Base-by-base conservation (phyloP, 768 basidiomycete species). In the Tricholoma sp. region DNA sequence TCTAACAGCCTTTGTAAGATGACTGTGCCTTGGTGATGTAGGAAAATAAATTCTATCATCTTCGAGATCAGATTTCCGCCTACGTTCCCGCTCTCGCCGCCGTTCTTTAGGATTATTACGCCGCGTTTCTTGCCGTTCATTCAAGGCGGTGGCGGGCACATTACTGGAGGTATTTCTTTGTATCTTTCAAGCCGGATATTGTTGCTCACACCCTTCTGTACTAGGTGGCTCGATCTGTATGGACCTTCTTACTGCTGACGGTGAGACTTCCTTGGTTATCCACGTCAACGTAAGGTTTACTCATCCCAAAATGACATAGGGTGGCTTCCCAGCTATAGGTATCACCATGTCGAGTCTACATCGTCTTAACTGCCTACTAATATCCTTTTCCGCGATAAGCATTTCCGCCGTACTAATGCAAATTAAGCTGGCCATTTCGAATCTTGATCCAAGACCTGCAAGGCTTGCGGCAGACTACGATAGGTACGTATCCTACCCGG, bases 91-190 rank as follows among this genome's bases (percentile, higher is more conserved):
- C 78, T 83, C 62, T 76, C 82, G 8, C 89, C 88, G 0, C 89
- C 89, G 0, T 89, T 87, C 73, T 88, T 90, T 71, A 80, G 88
- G 56, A 83, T 89, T 31, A 77, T 91, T 21, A 84, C 83, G 22
- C 89, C 89, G 0, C 79, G 88, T 22, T 86, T 89, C 70, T 66
- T 87, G 34, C 84, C 86, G 0, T 90, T 89, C 65, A 78, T 80
- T 35, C 77, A 83, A 52, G 88, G 87, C 16, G 88, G 86, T 3
- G 86, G 87, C 7, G 87, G 86, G 0, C 83, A 87, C 69, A 73
- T 89, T 41, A 87, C 85, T 18, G 80, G 77, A 61, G 86, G 83
- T 80, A 59, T 24, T 71, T 62, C 22, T 29, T 34, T 32, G 10
- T 41, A 8, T 14, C 14, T 1, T 50, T 21, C 46, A 34, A 8